Evolutionary conservation across 2,329 filamentous ascomycete genomes (phyloP).

Genomic region (Sarocladium kiliense): DNA sequence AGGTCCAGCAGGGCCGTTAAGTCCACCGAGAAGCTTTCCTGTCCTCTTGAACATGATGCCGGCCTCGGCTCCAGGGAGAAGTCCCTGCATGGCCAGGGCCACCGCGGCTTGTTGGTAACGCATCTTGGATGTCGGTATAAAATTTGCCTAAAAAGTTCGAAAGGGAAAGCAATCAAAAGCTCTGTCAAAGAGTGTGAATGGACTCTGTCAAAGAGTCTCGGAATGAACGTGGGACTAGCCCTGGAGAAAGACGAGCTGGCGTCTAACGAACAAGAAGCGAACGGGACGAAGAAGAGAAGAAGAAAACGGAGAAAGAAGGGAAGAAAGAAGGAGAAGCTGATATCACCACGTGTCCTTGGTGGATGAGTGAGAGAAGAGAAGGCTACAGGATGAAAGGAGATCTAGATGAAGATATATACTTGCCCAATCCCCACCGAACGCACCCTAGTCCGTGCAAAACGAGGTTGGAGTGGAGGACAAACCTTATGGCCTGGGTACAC

Average conservation of each 20-base stretch:
- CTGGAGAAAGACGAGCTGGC: neutral
- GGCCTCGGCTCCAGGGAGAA: slow-evolving; percentile 2
- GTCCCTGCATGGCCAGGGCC: slow-evolving; percentile 2
- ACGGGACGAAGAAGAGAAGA: neutral
- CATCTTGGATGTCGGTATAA: neutral
- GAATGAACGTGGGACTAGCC: slow-evolving; percentile 2
- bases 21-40: neutral
- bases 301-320: neutral
- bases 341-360: slow-evolving; percentile 2
- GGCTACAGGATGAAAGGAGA: neutral
- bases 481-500: neutral
- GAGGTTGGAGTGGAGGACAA: neutral
- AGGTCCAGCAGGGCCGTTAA: neutral
- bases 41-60: slow-evolving; percentile 8
- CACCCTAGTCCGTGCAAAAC: neutral
- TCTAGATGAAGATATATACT: slow-evolving; percentile 4
- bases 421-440: neutral
- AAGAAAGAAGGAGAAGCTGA: neutral
- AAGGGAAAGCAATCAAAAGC: neutral
- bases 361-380: neutral
- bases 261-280: neutral
- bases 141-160: neutral
- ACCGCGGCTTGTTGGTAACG: slow-evolving; percentile 6
- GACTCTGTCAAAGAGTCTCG: slow-evolving; percentile 4
- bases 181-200: slow-evolving; percentile 5